Evolutionary conservation across 2,329 filamentous ascomycete genomes (phyloP).

Genomic region (Aspergillus pseudonomiae): DNA sequence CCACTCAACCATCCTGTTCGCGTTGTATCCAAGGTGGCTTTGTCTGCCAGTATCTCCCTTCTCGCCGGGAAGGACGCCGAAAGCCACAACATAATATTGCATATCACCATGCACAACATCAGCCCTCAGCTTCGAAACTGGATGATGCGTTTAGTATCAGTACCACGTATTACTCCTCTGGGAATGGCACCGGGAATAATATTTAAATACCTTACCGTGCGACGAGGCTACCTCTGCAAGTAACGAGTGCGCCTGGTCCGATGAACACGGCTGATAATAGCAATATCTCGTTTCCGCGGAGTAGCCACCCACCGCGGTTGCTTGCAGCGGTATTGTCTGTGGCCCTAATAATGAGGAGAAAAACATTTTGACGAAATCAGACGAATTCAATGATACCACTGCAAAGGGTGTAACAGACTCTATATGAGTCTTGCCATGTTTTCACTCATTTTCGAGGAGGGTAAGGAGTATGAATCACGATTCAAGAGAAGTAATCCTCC

Average conservation of each 20-base stretch:
- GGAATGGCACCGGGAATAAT: background rate
- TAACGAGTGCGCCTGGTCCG: slow-evolving; percentile 13
- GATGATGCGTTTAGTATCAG: slow-evolving; percentile 5
- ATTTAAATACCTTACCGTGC: background rate
- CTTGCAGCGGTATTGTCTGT: too few relatives aligned
- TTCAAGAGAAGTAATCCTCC: too few relatives aligned
- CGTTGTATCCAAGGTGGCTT: slow-evolving; percentile 62
- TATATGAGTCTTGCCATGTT: too few relatives aligned
- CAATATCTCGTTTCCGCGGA: slow-evolving; percentile 19
- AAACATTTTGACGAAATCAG: too few relatives aligned
- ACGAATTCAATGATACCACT: too few relatives aligned
- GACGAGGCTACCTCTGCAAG: background rate
- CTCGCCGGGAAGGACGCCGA: slow-evolving; percentile 62
- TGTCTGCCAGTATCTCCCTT: slow-evolving; percentile 70
- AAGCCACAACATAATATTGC: slow-evolving; percentile 30
- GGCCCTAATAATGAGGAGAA: too few relatives aligned
- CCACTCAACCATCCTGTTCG: slow-evolving; percentile 63
- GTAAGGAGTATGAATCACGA: too few relatives aligned
- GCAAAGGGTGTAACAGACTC: too few relatives aligned
- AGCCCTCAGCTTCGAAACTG: background rate
- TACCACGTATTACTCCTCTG: background rate
- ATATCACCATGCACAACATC: background rate
- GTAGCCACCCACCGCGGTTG: slow-evolving; percentile 2
- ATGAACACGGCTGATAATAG: slow-evolving; percentile 24
- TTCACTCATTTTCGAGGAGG: too few relatives aligned